Percentiles rank a stretch among this genome's conserved stretches.
Conservation (phyloP, 257 asterid genomes). For the Paraleonurus japonicus region DNA sequence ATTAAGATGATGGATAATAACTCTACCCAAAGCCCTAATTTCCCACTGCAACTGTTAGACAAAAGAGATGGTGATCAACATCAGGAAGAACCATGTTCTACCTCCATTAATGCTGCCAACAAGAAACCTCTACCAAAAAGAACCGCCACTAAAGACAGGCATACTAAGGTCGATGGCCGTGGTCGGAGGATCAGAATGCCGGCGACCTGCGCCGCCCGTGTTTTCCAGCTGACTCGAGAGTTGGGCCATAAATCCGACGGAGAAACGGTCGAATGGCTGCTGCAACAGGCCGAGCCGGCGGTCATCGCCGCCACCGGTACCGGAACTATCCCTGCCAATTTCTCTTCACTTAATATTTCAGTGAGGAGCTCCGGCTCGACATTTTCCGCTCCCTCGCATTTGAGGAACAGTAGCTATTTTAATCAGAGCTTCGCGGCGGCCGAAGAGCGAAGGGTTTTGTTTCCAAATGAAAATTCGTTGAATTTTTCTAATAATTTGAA, state of each 20-base stretch:
- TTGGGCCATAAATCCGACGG: conserved; percentile 48
- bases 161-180: conserved; percentile 57
- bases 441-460: neutral
- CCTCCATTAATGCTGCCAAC: neutral
- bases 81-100: neutral
- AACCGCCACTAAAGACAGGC: conserved; percentile 58
- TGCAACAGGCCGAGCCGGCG: conserved; percentile 87
- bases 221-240: conserved; percentile 73
- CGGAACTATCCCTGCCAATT: conserved; percentile 87
- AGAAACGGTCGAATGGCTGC: conserved; percentile 57
- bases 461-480: neutral
- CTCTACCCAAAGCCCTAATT: conserved; percentile 35
- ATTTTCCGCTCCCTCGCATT: conserved; percentile 51
- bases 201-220: conserved; percentile 79
- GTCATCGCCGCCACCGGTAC: conserved; percentile 90
- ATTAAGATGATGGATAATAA: conserved; percentile 41
- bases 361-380: conserved; percentile 61
- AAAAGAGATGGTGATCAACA: conserved; percentile 35
- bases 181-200: conserved; percentile 86
- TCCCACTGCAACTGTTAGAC: conserved; percentile 57
- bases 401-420: conserved; percentile 27
- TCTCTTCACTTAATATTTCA: conserved; percentile 62
- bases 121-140: conserved; percentile 53
- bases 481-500: conserved; percentile 18
- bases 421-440: conserved; percentile 32